A percentile compares a stretch with the other conserved stretches of the same genome.
Conservation (phyloP, 1,284 basidiomycete genomes). For the Microbotryum lychnidis-dioicae region DNA sequence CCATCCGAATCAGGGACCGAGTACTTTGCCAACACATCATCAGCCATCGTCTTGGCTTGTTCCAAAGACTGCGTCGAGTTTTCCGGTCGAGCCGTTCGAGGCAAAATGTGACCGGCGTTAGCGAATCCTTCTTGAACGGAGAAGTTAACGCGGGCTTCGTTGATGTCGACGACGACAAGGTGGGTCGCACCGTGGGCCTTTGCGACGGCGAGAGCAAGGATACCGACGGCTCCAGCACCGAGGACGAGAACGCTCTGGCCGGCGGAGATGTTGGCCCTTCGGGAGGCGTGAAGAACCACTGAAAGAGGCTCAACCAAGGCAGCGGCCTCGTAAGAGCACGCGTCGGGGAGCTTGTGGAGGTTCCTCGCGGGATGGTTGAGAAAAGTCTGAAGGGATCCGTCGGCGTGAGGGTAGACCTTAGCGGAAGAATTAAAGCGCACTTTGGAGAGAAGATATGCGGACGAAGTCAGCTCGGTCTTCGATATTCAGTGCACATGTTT, state of each 20-base stretch:
- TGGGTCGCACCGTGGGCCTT: slow-evolving; percentile 35
- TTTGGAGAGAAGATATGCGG: slow-evolving; percentile 35
- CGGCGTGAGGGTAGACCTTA: slow-evolving; percentile 84
- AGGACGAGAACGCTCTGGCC: slow-evolving; percentile 73
- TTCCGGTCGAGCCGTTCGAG: slow-evolving; percentile 43
- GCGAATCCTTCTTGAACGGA: slow-evolving; percentile 66
- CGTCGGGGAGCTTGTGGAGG: slow-evolving; percentile 75
- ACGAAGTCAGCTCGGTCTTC: background rate
- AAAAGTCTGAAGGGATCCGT: slow-evolving; percentile 77
- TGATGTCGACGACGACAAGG: slow-evolving; percentile 39
- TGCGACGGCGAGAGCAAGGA: slow-evolving; percentile 53
- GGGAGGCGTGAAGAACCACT: slow-evolving; percentile 74
- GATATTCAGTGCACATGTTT: background rate
- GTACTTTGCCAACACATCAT: slow-evolving; percentile 48
- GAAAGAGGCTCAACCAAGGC: slow-evolving; percentile 85
- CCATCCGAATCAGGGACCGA: slow-evolving; percentile 51
- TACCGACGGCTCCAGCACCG: slow-evolving; percentile 84
- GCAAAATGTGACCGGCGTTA: slow-evolving; percentile 60
- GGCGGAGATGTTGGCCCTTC: slow-evolving; percentile 54
- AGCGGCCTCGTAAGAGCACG: slow-evolving; percentile 64
- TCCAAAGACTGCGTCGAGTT: slow-evolving; percentile 52
- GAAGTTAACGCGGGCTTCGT: slow-evolving; percentile 67
- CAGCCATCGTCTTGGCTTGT: slow-evolving; percentile 55
- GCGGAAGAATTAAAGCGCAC: slow-evolving; percentile 83
- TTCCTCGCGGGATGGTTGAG: slow-evolving; percentile 82